Percentiles rank a stretch among this genome's conserved stretches.
Conservation (phyloP, 306 rosid species). For the Cicer yamashitae region DNA sequence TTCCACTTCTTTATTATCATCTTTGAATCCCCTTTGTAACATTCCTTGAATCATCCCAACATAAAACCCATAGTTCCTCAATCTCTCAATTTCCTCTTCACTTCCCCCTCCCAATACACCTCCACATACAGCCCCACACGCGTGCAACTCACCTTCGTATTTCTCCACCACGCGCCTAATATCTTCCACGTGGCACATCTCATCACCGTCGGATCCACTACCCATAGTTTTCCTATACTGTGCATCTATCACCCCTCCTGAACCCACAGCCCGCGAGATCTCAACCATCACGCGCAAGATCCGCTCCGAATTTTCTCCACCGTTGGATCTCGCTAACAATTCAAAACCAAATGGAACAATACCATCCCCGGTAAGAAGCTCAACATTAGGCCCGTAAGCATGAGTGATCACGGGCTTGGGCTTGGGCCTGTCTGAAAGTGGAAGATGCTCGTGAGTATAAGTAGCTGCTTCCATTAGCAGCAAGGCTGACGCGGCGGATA, state of each 20-base stretch:
- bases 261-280: constrained; percentile 65
- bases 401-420: not conserved
- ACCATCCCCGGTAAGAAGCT: constrained; percentile 62
- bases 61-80: constrained; percentile 57
- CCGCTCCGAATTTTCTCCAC: constrained; percentile 48
- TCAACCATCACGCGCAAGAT: constrained; percentile 59
- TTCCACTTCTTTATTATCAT: not conserved
- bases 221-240: constrained; percentile 27
- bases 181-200: not conserved
- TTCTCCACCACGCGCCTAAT: constrained; percentile 37
- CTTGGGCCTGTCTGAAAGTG: constrained; percentile 38
- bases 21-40: constrained; percentile 30
- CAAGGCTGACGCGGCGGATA: constrained; percentile 74
- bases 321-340: constrained; percentile 48
- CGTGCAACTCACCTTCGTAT: constrained; percentile 68
- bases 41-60: constrained; percentile 58
- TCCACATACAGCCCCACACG: constrained; percentile 77
- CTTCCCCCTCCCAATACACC: constrained; percentile 71
- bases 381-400: constrained; percentile 45
- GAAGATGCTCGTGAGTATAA: constrained; percentile 59
- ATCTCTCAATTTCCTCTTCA: constrained; percentile 59
- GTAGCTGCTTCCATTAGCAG: constrained; percentile 48
- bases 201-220: constrained; percentile 22
- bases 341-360: constrained; percentile 62
- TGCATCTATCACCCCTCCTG: constrained; percentile 56